Conservation (phyloP, 1,284 basidiomycete species). For the Cryptococcus amylolentus region DNA sequence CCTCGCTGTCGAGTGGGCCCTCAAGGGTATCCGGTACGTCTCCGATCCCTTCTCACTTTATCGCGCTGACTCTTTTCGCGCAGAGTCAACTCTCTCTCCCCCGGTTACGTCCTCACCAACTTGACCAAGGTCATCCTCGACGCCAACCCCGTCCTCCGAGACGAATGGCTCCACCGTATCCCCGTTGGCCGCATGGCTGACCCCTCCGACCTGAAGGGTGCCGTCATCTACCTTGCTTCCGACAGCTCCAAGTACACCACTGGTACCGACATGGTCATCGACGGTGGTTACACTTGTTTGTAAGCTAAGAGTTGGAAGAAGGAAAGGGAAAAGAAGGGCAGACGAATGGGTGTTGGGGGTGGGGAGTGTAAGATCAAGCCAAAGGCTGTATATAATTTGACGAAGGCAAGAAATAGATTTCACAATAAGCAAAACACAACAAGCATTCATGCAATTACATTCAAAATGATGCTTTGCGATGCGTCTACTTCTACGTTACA, state of each 20-base stretch:
- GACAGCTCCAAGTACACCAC: constrained; percentile 45
- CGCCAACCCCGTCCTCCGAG: constrained; percentile 64
- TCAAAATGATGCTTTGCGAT: not conserved
- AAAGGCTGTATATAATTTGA: not conserved
- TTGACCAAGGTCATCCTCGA: constrained; percentile 75
- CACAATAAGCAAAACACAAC: not conserved
- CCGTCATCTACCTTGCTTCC: constrained; percentile 48
- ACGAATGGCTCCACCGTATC: constrained; percentile 84
- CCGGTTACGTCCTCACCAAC: constrained; percentile 85
- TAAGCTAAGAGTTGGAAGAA: constrained; percentile 2
- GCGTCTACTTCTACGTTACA: no score
- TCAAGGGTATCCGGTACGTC: constrained; percentile 49
- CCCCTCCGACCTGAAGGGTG: constrained; percentile 44
- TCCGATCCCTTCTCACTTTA: not conserved
- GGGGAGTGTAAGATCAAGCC: not conserved
- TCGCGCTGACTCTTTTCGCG: not conserved
- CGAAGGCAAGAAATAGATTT: not conserved
- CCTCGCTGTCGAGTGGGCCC: constrained; percentile 58
- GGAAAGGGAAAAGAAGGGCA: no score
- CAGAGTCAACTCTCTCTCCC: constrained; percentile 46
- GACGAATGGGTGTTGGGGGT: not conserved
- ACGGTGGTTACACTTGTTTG: constrained; percentile 31
- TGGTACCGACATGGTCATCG: constrained; percentile 37
- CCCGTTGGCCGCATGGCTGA: constrained; percentile 61
- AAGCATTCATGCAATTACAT: not conserved